Conservation (phyloP, 805 yeast genomes). For the Debaryomyces tyrocola region DNA sequence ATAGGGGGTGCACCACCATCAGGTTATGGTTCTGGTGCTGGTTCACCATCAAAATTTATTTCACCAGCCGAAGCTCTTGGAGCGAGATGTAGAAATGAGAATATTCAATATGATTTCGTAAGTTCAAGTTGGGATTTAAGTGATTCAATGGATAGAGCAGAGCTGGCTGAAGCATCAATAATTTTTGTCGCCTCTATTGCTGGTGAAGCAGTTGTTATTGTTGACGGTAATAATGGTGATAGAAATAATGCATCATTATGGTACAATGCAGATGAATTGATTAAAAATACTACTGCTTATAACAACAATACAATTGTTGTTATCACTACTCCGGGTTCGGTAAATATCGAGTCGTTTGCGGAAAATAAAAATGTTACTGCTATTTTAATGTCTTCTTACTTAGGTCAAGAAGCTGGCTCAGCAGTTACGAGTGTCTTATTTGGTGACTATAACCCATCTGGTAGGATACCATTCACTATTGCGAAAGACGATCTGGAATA, state of each 20-base stretch:
- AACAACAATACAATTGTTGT: constrained; percentile 3
- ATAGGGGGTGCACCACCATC: constrained; percentile 3
- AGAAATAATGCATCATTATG: constrained; percentile 3
- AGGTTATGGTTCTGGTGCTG: constrained; percentile 4
- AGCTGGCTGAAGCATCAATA: not conserved
- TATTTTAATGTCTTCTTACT: constrained; percentile 7
- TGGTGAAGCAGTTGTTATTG: constrained; percentile 1
- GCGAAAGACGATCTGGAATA: constrained; percentile 1
- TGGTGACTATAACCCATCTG: constrained; percentile 55
- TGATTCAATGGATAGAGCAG: not conserved
- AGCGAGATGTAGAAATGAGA: not conserved
- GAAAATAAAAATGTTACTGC: constrained; percentile 8
- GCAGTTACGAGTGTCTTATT: constrained; percentile 60
- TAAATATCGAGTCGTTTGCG: constrained; percentile 2
- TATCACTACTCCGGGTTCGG: constrained; percentile 1
- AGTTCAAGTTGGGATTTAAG: not conserved
- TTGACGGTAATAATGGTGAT: constrained; percentile 2
- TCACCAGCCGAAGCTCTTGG: constrained; percentile 1
- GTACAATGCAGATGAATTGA: constrained; percentile 3
- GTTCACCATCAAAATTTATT: not conserved
- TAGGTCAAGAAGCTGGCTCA: constrained; percentile 47
- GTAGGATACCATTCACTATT: constrained; percentile 6
- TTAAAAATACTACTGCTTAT: not conserved
- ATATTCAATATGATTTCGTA: constrained; percentile 2
- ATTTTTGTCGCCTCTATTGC: constrained; percentile 1